Percentiles rank a stretch among this genome's conserved stretches.
Evolutionary conservation across 2,329 filamentous ascomycete species (phyloP).

Genomic region (Fusarium brachygibbosum): DNA sequence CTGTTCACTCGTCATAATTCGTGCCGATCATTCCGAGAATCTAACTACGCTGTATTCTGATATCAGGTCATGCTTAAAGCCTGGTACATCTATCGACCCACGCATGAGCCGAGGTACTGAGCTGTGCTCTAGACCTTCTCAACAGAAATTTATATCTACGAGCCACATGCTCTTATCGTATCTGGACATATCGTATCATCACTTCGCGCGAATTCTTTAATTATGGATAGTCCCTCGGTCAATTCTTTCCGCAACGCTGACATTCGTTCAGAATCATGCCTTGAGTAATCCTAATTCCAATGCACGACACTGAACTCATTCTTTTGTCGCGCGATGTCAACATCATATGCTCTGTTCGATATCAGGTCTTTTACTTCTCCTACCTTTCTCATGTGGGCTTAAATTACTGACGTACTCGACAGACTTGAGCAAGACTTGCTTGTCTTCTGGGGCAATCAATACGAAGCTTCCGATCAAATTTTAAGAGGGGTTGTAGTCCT

Average conservation of each 20-base stretch:
- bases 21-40: slow-evolving; percentile 3
- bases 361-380: slow-evolving; percentile 60
- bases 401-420: slow-evolving; percentile 3
- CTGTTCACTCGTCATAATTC: not conserved
- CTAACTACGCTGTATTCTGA: slow-evolving; percentile 1
- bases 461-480: slow-evolving; percentile 80
- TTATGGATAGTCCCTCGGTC: not conserved
- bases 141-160: not conserved
- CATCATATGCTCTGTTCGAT: slow-evolving; percentile 57
- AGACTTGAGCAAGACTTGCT: slow-evolving; percentile 84
- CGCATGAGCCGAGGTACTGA: slow-evolving; percentile 27
- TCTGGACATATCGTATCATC: not conserved
- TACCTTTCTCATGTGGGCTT: not conserved
- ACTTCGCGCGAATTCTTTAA: not conserved
- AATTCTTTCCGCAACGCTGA: not conserved
- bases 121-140: not conserved
- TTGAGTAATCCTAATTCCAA: not conserved
- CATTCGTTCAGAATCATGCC: slow-evolving; percentile 12
- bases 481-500: slow-evolving; percentile 80
- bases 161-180: slow-evolving; percentile 1
- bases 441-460: slow-evolving; percentile 78
- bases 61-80: slow-evolving; percentile 19
- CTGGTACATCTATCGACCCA: slow-evolving; percentile 14
- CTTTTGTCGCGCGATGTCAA: slow-evolving; percentile 7
- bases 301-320: not conserved